Base-by-base conservation (phyloP, 2,329 filamentous ascomycete genomes). In the Chalara sp. region DNA sequence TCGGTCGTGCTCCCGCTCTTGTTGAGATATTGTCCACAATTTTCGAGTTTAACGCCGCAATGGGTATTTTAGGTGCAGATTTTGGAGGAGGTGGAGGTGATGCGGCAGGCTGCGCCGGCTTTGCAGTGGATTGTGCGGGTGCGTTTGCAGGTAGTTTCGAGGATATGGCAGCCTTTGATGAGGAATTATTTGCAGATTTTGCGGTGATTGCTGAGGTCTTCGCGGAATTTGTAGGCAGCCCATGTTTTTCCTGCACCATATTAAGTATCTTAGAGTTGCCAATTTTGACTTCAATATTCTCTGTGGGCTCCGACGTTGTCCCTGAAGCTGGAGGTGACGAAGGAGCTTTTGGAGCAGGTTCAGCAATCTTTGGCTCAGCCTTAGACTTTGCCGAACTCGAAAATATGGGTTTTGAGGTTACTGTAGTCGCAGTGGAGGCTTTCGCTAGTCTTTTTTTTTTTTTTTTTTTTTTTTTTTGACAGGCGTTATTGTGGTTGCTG, bases 11-110 rank as follows among this genome's bases (percentile, higher is more conserved):
- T 1, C 64, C 64, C 2, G 59, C 56, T 6, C 59, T 51, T n/a
- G 48, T 54, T 3, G 58, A 53, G 40, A 66, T 58, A 28, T 59
- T 55, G 12, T 59, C 61, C 5, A 65, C 62, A 13, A 65, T 62
- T 28, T 55, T 50, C 3, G 61, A 61, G 42, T 65, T 65, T 6
- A 65, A 32, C 2, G 56, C 56, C 44, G 57, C 57, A 12, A 65
- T 49, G 3, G 62, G 62, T 4, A 62, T 50, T 32, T 51, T 48
- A 21, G 29, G 4, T 31, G 50, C 32, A 49, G 37, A 40, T n/a
- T 13, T 46, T 13, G 35, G 41, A 33, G 32, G 32, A 2, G 42
- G 11, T 11, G 8, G 32, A 6, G 37, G n/a, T 40, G 37, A 12
- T 46, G 48, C 30, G 2, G 43, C 35, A 32, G 49, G 40, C 39